Conservation (phyloP, 768 basidiomycete genomes). For the Rhodotorula graminis region DNA sequence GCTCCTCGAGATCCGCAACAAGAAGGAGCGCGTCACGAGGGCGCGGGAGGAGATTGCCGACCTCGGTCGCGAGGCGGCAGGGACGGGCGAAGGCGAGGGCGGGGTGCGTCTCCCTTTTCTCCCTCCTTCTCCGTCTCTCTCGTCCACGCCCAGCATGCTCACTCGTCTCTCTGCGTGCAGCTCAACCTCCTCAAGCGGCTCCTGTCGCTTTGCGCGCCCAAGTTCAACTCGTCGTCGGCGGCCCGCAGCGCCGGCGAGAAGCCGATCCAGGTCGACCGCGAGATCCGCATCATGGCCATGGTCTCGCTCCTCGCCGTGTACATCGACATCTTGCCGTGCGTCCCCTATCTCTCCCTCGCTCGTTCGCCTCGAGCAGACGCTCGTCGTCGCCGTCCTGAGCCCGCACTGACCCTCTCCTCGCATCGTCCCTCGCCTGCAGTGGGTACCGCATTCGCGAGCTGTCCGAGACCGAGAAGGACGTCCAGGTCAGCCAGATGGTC, state of each 20-base stretch:
- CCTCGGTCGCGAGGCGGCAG: conserved; percentile 86
- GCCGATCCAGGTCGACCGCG: conserved; percentile 63
- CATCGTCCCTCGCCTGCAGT: conserved; percentile 2
- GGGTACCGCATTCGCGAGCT: conserved; percentile 89
- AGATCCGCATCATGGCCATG: conserved; percentile 81
- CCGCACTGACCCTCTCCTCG: background rate
- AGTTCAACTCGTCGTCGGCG: conserved; percentile 62
- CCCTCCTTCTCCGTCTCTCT: conserved; percentile 36
- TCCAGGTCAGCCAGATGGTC: conserved; percentile 93
- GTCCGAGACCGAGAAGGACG: conserved; percentile 81
- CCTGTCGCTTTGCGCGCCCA: conserved; percentile 76
- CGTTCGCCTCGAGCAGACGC: too few relatives aligned
- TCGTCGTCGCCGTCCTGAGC: too few relatives aligned
- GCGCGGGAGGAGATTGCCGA: conserved; percentile 92
- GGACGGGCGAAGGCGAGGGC: conserved; percentile 87
- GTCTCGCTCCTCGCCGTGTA: conserved; percentile 88
- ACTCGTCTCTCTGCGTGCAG: conserved; percentile 49
- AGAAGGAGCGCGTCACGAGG: conserved; percentile 61
- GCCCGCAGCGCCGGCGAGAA: conserved; percentile 57
- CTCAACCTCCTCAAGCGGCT: conserved; percentile 81
- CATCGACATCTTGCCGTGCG: conserved; percentile 81
- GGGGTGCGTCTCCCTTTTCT: conserved; percentile 59
- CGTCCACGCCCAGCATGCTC: background rate
- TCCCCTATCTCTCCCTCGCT: background rate
- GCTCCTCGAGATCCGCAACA: conserved; percentile 63